Percentiles rank a stretch among this genome's conserved stretches.
Conservation (phyloP, 2,329 filamentous ascomycete genomes). For the Berkeleyomyces rouxiae region DNA sequence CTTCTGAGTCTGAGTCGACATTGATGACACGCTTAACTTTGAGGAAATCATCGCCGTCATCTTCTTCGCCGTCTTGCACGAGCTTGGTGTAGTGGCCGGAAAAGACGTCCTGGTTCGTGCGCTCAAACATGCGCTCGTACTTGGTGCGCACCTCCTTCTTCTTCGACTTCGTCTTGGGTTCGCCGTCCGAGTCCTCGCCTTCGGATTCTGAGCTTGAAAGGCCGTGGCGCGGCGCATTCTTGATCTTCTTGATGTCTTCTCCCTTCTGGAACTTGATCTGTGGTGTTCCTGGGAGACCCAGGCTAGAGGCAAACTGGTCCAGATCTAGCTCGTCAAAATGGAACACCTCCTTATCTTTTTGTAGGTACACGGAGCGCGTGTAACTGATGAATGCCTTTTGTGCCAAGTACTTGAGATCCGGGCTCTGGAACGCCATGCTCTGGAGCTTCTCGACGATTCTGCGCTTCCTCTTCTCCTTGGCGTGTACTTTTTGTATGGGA, state of each 20-base stretch:
- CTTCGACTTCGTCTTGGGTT: constrained; percentile 35
- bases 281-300: constrained; percentile 80
- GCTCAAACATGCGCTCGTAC: constrained; percentile 95
- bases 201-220: constrained; percentile 42
- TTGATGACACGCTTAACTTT: constrained; percentile 76
- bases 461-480: constrained; percentile 77
- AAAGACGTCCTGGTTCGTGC: constrained; percentile 86
- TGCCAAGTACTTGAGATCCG: constrained; percentile 82
- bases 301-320: constrained; percentile 67
- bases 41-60: constrained; percentile 67
- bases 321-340: constrained; percentile 67
- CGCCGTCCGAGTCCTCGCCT: constrained; percentile 34
- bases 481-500: constrained; percentile 69
- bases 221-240: constrained; percentile 62
- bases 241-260: constrained; percentile 69
- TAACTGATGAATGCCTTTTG: constrained; percentile 95
- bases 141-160: constrained; percentile 73
- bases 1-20: constrained; percentile 29
- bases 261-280: constrained; percentile 88
- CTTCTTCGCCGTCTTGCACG: constrained; percentile 39
- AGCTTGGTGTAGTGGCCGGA: constrained; percentile 89
- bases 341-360: constrained; percentile 86
- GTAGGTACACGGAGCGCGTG: constrained; percentile 65
- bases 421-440: constrained; percentile 90
- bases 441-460: constrained; percentile 73